Evolutionary conservation across 768 basidiomycete genomes (phyloP).

Genomic region (Naganishia vishniacii): DNA sequence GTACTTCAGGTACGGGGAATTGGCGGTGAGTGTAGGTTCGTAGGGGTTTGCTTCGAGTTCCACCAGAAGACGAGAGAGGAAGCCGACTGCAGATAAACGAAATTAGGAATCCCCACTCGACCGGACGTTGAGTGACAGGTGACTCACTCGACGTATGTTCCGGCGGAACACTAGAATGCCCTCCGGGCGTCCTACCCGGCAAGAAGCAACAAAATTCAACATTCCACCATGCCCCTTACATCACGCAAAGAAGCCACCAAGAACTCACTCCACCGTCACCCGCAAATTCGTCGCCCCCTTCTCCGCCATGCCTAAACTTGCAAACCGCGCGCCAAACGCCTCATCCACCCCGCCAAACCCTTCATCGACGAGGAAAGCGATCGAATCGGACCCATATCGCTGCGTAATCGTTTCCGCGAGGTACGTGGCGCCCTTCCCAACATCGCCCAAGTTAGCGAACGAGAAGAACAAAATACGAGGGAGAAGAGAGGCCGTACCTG

Average conservation of each 20-base stretch:
- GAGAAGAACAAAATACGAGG: background rate
- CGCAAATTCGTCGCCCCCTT: slow-evolving; percentile 45
- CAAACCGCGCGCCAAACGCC: slow-evolving; percentile 42
- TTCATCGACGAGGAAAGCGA: slow-evolving; percentile 81
- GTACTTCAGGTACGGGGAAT: slow-evolving; percentile 42
- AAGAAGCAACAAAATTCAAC: background rate
- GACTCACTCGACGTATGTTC: slow-evolving; percentile 62
- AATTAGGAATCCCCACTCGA: slow-evolving; percentile 28
- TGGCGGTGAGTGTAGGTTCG: slow-evolving; percentile 41
- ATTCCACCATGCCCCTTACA: too few relatives aligned
- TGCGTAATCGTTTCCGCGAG: slow-evolving; percentile 54
- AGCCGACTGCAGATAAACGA: slow-evolving; percentile 58
- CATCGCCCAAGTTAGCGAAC: slow-evolving; percentile 19
- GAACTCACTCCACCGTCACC: slow-evolving; percentile 38
- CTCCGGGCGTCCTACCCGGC: slow-evolving; percentile 55
- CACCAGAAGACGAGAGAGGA: slow-evolving; percentile 66
- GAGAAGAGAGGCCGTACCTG: background rate
- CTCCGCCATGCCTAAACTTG: slow-evolving; percentile 48
- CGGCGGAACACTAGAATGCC: slow-evolving; percentile 81
- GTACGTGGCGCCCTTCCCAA: slow-evolving; percentile 50
- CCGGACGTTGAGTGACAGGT: background rate
- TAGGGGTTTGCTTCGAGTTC: slow-evolving; percentile 64
- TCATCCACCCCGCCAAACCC: slow-evolving; percentile 58
- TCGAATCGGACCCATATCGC: slow-evolving; percentile 65
- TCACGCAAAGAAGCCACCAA: too few relatives aligned